Evolutionary conservation across 345 rosid genomes (phyloP).

Genomic region (Eucalyptus grandis): DNA sequence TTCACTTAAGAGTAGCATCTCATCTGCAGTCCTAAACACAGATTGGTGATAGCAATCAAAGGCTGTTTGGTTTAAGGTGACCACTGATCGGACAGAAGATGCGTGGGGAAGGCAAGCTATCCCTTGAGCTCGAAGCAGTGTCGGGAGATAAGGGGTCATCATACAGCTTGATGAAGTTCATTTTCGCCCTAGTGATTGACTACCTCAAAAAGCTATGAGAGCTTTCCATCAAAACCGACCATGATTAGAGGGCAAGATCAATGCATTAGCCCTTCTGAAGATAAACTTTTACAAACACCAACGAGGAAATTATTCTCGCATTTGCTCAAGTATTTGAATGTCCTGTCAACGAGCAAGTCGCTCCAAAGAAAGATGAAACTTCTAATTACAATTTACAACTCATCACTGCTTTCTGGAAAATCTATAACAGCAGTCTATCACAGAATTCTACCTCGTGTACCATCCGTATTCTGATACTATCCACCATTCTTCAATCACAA

Average conservation of each 20-base stretch:
- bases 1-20: not conserved
- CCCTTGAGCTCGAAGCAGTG: not conserved
- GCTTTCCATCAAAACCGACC: not conserved
- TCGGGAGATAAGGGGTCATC: not conserved
- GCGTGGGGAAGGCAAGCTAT: not conserved
- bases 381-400: not conserved
- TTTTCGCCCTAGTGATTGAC: not conserved
- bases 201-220: not conserved
- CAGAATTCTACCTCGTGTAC: not conserved
- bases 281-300: not conserved
- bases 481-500: not conserved
- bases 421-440: not conserved
- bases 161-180: not conserved
- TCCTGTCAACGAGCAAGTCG: not conserved
- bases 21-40: not conserved
- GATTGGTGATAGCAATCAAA: not conserved
- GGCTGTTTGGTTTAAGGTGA: not conserved
- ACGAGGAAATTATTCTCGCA: not conserved
- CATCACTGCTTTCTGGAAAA: not conserved
- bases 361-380: not conserved
- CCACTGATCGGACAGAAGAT: not conserved
- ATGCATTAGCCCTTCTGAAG: not conserved
- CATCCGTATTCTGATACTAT: not conserved
- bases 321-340: not conserved
- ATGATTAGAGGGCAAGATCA: not conserved